phyloP scores from a whole-genome alignment of 2,329 filamentous ascomycete genomes.

The Fusarium tanahbumbuense region DNA sequence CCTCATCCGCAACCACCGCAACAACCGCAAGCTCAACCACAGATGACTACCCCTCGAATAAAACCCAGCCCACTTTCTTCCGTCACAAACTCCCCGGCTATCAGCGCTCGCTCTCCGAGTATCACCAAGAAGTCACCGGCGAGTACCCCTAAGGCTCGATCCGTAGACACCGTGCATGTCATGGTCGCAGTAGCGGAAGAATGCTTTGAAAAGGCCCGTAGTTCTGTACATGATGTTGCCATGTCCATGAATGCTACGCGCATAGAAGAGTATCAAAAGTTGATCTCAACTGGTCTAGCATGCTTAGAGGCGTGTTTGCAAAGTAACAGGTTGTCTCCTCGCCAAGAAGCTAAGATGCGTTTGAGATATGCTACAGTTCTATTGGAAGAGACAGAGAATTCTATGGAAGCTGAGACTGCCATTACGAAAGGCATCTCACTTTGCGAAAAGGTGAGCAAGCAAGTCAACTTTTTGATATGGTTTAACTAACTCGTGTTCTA shows the following conservation, averaged over 20 bases:
- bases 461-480: neutral
- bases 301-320: conserved; percentile 78
- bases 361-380: conserved; percentile 78
- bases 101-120: conserved; percentile 55
- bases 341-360: conserved; percentile 75
- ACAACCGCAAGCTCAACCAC: conserved; percentile 29
- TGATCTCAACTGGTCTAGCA: conserved; percentile 77
- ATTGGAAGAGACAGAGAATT: conserved; percentile 80
- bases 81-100: conserved; percentile 56
- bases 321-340: conserved; percentile 69
- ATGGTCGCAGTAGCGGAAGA: conserved; percentile 81
- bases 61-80: conserved; percentile 56
- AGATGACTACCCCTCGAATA: conserved; percentile 44
- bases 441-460: conserved; percentile 69
- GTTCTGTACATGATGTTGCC: conserved; percentile 60
- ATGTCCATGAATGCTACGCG: conserved; percentile 54
- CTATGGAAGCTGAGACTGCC: conserved; percentile 77
- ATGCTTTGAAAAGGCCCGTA: conserved; percentile 75
- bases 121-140: conserved; percentile 58
- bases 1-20: conserved; percentile 22
- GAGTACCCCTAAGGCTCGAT: conserved; percentile 54
- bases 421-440: conserved; percentile 77
- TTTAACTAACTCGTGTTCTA: conserved; percentile 48
- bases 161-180: conserved; percentile 66
- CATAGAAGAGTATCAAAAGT: conserved; percentile 74